Percentiles rank a stretch among this genome's conserved stretches.
Conservation (phyloP, 257 asterid species). For the Rhazya stricta region DNA sequence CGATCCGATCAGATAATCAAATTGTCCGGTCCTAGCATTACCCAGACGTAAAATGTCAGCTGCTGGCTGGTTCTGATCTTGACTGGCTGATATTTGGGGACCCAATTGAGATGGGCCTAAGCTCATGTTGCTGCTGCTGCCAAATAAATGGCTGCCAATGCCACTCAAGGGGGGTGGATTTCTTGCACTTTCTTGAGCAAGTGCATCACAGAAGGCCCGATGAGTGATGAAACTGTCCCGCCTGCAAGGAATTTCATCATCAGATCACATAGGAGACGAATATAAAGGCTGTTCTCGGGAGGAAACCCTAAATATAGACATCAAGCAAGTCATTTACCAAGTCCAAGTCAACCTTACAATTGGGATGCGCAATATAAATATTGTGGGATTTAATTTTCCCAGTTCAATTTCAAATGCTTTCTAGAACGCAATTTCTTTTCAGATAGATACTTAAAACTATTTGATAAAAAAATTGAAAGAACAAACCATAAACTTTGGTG, state of each 20-base stretch:
- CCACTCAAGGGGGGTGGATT: constrained; percentile 45
- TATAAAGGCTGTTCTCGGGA: neutral
- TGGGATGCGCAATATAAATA: neutral
- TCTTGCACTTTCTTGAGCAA: constrained; percentile 71
- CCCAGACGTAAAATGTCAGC: constrained; percentile 16
- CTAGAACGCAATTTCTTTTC: neutral
- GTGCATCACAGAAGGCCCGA: constrained; percentile 81
- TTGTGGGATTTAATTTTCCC: neutral
- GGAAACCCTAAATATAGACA: neutral
- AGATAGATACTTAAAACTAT: neutral
- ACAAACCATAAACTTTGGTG: neutral
- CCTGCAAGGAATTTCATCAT: constrained; percentile 30
- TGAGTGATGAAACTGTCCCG: constrained; percentile 84
- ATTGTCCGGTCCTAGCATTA: constrained; percentile 29
- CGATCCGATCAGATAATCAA: constrained; percentile 37
- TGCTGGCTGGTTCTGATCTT: constrained; percentile 2
- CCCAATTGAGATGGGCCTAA: constrained; percentile 49
- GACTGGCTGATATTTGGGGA: neutral
- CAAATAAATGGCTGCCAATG: constrained; percentile 42
- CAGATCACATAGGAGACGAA: neutral
- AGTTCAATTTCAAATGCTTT: neutral
- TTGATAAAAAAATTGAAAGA: neutral
- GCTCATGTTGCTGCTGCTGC: constrained; percentile 13
- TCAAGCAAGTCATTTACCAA: neutral
- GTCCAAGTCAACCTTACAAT: neutral